These are phyloP conservation scores for Tylopilus plumbeoviolaceoides DNA, from an alignment of 768 basidiomycete genomes.

Conservation along the genomic window DNA sequence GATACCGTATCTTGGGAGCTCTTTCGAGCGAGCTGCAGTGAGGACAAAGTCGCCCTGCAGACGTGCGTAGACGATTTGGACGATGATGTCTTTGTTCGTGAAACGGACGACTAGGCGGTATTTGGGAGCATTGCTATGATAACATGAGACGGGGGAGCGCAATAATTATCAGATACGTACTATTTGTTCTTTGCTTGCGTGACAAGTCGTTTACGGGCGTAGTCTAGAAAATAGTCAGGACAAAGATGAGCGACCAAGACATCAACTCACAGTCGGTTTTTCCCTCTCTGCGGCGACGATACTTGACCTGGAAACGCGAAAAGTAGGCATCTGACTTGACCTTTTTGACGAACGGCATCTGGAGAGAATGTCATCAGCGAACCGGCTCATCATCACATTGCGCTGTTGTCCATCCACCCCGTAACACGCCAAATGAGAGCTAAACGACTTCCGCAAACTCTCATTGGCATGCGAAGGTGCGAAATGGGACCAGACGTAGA, in stretches of 20 bases:
- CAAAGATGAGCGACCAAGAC: neutral
- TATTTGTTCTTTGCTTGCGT: conserved; percentile 99
- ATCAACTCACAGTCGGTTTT: conserved; percentile 89
- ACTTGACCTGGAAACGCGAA: conserved; percentile 98
- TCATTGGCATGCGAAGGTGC: neutral
- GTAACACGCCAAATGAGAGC: conserved; percentile 1
- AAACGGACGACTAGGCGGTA: conserved; percentile 98
- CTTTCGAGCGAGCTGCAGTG: conserved; percentile 80
- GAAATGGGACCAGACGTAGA: neutral
- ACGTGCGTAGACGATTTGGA: conserved; percentile 94
- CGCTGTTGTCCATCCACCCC: conserved; percentile 30
- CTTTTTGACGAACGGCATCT: conserved; percentile 98
- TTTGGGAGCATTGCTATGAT: conserved; percentile 83
- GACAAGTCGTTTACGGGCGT: conserved; percentile 95
- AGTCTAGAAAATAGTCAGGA: conserved; percentile 53
- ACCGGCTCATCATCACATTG: conserved; percentile 25
- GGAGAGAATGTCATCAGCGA: conserved; percentile 15
- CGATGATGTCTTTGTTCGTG: conserved; percentile 95
- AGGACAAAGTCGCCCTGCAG: conserved; percentile 96
- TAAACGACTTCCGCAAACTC: neutral
- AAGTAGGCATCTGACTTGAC: conserved; percentile 97
- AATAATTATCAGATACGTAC: conserved; percentile 37
- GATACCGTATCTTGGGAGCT: conserved; percentile 95
- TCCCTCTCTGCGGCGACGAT: conserved; percentile 94
- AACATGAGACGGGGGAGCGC: conserved; percentile 5